These are phyloP conservation scores for Onygenales sp. DNA, from an alignment of 2,329 filamentous ascomycete genomes.

Conservation along the genomic window DNA sequence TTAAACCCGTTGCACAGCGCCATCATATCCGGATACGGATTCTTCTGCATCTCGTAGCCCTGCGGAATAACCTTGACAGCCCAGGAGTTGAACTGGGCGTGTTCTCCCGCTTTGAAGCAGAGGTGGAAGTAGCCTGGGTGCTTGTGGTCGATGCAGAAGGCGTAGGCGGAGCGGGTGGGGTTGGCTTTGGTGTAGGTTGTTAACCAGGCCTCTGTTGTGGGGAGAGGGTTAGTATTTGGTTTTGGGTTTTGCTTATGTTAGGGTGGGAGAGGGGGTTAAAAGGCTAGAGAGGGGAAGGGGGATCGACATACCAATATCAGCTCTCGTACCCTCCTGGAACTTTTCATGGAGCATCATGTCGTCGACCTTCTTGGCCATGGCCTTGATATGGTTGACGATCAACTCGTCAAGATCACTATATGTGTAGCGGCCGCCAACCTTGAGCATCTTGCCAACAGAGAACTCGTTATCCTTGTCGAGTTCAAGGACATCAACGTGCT, in stretches of 20 bases:
- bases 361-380: conserved; percentile 95
- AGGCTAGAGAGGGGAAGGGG: not conserved
- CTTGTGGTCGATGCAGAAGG: conserved; percentile 88
- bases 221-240: conserved; percentile 1
- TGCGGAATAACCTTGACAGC: conserved; percentile 85
- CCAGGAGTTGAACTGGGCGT: conserved; percentile 65
- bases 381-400: conserved; percentile 94
- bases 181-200: conserved; percentile 94
- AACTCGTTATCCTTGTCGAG: conserved; percentile 97
- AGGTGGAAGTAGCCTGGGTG: conserved; percentile 91
- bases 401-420: conserved; percentile 96
- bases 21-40: conserved; percentile 87
- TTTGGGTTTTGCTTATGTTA: too few relatives aligned
- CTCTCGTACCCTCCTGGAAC: conserved; percentile 71
- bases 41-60: conserved; percentile 82
- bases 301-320: conserved; percentile 68
- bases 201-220: conserved; percentile 73
- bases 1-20: conserved; percentile 97
- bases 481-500: conserved; percentile 95
- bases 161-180: conserved; percentile 84
- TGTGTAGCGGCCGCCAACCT: conserved; percentile 77
- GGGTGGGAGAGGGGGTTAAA: not conserved
- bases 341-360: conserved; percentile 94
- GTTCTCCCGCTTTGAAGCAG: conserved; percentile 85
- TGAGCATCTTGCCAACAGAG: conserved; percentile 75